phyloP scores from a whole-genome alignment of 2,329 filamentous ascomycete species.

The Akanthomyces muscarius region DNA sequence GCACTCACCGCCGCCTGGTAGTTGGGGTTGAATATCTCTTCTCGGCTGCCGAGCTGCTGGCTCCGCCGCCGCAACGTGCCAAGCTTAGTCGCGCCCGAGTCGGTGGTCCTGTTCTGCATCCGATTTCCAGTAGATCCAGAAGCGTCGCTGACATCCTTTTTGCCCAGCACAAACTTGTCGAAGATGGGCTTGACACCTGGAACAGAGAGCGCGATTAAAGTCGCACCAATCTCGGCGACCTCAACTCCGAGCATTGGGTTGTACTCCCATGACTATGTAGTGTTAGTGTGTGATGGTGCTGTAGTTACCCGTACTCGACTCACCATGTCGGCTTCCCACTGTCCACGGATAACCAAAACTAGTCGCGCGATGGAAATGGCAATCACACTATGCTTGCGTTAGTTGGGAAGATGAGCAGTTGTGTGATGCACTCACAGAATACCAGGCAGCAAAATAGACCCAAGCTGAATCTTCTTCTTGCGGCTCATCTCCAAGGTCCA shows the following conservation, averaged over 20 bases:
- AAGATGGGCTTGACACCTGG: constrained; percentile 47
- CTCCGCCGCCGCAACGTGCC: constrained; percentile 30
- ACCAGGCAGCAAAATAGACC: constrained; percentile 45
- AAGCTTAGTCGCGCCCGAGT: constrained; percentile 26
- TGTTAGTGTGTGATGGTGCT: background rate
- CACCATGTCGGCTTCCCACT: constrained; percentile 40
- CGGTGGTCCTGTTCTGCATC: constrained; percentile 22
- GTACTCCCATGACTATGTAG: constrained; percentile 44
- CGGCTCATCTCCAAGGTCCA: constrained; percentile 40
- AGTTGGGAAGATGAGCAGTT: background rate
- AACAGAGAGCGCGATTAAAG: constrained; percentile 47
- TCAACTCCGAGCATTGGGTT: constrained; percentile 47
- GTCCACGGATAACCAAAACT: constrained; percentile 44
- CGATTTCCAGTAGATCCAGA: constrained; percentile 24
- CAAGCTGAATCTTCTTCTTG: constrained; percentile 44
- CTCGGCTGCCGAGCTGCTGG: constrained; percentile 28
- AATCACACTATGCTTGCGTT: constrained; percentile 37
- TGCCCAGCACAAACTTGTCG: constrained; percentile 31
- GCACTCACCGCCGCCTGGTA: constrained; percentile 24
- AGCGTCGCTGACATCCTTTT: constrained; percentile 22
- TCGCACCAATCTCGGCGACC: constrained; percentile 47
- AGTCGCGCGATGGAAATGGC: constrained; percentile 45
- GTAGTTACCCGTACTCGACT: background rate
- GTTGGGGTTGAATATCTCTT: constrained; percentile 22
- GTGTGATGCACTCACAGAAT: constrained; percentile 35